Conservation (phyloP, 2,329 filamentous ascomycete genomes). For the Calonectria pteridis region DNA sequence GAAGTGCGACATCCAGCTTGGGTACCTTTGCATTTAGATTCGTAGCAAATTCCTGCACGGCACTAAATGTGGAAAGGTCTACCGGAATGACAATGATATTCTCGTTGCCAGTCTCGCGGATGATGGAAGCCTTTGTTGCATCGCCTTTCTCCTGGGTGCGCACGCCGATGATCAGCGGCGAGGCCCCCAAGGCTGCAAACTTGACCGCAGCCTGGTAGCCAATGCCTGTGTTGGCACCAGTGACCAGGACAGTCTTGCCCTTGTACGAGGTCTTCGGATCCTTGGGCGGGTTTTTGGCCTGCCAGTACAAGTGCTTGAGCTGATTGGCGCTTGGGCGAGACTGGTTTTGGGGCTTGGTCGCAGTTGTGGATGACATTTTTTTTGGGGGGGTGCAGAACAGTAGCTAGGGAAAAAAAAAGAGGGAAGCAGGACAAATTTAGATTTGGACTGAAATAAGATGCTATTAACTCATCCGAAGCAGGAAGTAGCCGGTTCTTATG, state of each 20-base stretch:
- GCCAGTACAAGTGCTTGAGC: neutral
- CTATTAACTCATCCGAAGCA: neutral
- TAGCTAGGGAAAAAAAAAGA: neutral
- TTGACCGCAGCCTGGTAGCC: neutral
- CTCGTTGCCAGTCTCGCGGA: neutral
- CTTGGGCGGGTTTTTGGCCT: neutral
- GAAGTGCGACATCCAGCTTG: neutral
- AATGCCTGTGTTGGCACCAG: neutral
- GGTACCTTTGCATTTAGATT: neutral
- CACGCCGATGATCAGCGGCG: neutral
- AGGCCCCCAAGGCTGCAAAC: neutral
- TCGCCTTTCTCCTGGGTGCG: conserved; percentile 1
- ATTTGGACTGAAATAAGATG: neutral
- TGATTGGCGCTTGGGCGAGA: neutral
- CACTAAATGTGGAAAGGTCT: neutral
- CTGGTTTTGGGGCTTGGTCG: neutral
- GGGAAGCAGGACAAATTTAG: neutral
- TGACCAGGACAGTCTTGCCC: neutral
- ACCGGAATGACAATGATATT: neutral
- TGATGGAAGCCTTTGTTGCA: neutral
- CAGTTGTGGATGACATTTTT: neutral
- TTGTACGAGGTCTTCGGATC: neutral
- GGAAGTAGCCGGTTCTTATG: neutral
- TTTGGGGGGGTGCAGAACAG: neutral
- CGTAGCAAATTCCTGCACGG: neutral